Evolutionary conservation across 306 rosid species (phyloP), one percentile per base, ranked within the genome.

Genomic region (Vicia sativa): DNA sequence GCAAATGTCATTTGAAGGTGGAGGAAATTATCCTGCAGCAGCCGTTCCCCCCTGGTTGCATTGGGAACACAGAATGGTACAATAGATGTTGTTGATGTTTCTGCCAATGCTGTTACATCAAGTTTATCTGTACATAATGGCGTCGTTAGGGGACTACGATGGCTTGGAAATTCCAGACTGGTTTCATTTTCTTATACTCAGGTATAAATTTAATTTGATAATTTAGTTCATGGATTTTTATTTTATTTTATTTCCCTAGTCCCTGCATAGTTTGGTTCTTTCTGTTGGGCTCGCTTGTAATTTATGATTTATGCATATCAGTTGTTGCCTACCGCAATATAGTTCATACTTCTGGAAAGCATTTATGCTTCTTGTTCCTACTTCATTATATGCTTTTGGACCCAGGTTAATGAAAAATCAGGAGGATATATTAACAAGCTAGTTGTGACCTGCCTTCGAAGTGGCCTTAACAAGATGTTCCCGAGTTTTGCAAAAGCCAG

Each of bases 91-190:
- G 72, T 95, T 79, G 99, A 95, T 78, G 96, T 90, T 79, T 87
- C 96, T 75, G 95, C 99, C 69, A 90, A 88, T 84, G 91, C 96
- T 46, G 87, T 95, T 45, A 67, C 99, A 52, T 84, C 91, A 70
- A 88, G 92, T 80, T 85, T 90, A 82, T 84, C 89, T 44, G 95
- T 95, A 54, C 99, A 90, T 76, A 85, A 73, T 67, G 85, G 88
- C 57, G 76, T 71, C 26, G 92, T 95, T 81, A 85, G 96, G 85
- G 99, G 97, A 60, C 77, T 95, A 62, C 84, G 99, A 53, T 95
- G 99, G 99, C 97, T 95, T 13, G 99, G 99, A 74, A 95, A 95
- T 82, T 95, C 99, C 38, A 88, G 99, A 80, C 65, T 95, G 79
- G 99, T 90, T 82, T 95, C 99, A 9, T 95, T 95, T 87, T 95